A percentile compares a stretch with the other conserved stretches of the same genome.
These are phyloP conservation scores for Trichosporon sp. DNA, from an alignment of 1,284 basidiomycete species.

Conservation along the genomic window DNA sequence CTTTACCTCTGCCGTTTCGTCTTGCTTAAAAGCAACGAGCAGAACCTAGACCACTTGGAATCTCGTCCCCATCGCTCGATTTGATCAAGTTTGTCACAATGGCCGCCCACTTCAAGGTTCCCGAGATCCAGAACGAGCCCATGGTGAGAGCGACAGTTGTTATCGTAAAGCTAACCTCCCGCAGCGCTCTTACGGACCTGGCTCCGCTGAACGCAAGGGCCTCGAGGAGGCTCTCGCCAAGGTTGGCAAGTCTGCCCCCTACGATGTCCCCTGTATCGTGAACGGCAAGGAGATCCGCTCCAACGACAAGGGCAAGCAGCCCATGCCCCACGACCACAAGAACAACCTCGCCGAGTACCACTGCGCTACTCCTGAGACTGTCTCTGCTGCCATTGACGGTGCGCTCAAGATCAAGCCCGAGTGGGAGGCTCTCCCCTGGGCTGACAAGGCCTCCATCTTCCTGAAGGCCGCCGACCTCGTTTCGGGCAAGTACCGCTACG, in stretches of 20 bases:
- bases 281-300: conserved; percentile 89
- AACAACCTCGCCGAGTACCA: conserved; percentile 79
- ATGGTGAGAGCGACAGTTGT: conserved; percentile 57
- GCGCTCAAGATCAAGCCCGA: conserved; percentile 76
- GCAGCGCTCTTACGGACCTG: conserved; percentile 64
- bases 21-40: background rate
- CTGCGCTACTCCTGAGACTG: conserved; percentile 72
- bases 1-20: background rate
- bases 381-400: conserved; percentile 76
- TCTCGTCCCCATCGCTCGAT: background rate
- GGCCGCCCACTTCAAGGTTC: conserved; percentile 72
- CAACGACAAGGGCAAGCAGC: conserved; percentile 70
- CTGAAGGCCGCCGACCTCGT: conserved; percentile 93
- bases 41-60: background rate
- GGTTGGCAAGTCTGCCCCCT: conserved; percentile 76
- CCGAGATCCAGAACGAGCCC: conserved; percentile 80
- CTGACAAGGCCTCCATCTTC: conserved; percentile 94
- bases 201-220: conserved; percentile 69
- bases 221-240: conserved; percentile 69
- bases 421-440: conserved; percentile 95
- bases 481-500: conserved; percentile 88
- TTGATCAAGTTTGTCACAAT: conserved; percentile 19
- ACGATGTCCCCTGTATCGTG: conserved; percentile 87
- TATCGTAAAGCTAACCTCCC: no score
- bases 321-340: conserved; percentile 76